Percentiles rank a stretch among this genome's conserved stretches.
Evolutionary conservation across 306 rosid species (phyloP).

Genomic region (Cicer pinnatifidum): DNA sequence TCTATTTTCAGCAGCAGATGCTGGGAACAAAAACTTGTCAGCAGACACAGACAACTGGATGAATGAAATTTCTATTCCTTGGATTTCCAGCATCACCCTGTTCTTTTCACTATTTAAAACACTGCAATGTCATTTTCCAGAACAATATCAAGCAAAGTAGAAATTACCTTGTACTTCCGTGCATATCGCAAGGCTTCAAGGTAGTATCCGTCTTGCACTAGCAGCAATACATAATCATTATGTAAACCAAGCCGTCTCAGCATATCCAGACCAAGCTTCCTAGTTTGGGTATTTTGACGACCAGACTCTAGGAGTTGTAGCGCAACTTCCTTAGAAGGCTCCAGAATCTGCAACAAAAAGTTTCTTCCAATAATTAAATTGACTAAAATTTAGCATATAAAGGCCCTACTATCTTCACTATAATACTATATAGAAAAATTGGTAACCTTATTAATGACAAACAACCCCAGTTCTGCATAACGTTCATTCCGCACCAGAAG

Average conservation of each 20-base stretch:
- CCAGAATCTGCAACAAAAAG: slow-evolving; percentile 68
- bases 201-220: slow-evolving; percentile 90
- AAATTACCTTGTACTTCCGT: slow-evolving; percentile 75
- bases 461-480: slow-evolving; percentile 82
- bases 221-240: slow-evolving; percentile 78
- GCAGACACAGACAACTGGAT: slow-evolving; percentile 25
- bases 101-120: slow-evolving; percentile 12
- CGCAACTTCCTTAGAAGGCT: slow-evolving; percentile 95
- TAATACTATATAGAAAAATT: slow-evolving; percentile 16
- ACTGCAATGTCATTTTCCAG: neutral
- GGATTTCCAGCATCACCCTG: slow-evolving; percentile 25
- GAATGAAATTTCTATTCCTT: slow-evolving; percentile 25
- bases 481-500: slow-evolving; percentile 78
- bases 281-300: slow-evolving; percentile 66
- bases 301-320: slow-evolving; percentile 91
- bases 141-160: slow-evolving; percentile 35
- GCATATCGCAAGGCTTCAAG: slow-evolving; percentile 89
- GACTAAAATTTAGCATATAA: slow-evolving; percentile 39
- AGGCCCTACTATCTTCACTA: slow-evolving; percentile 13
- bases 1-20: slow-evolving; percentile 24
- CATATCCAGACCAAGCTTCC: slow-evolving; percentile 97
- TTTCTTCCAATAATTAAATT: slow-evolving; percentile 38
- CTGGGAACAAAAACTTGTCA: slow-evolving; percentile 18
- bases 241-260: slow-evolving; percentile 89
- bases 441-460: slow-evolving; percentile 82